Evolutionary conservation across 139 green algal species (phyloP).

Genomic region (Chlorella vulgaris): DNA sequence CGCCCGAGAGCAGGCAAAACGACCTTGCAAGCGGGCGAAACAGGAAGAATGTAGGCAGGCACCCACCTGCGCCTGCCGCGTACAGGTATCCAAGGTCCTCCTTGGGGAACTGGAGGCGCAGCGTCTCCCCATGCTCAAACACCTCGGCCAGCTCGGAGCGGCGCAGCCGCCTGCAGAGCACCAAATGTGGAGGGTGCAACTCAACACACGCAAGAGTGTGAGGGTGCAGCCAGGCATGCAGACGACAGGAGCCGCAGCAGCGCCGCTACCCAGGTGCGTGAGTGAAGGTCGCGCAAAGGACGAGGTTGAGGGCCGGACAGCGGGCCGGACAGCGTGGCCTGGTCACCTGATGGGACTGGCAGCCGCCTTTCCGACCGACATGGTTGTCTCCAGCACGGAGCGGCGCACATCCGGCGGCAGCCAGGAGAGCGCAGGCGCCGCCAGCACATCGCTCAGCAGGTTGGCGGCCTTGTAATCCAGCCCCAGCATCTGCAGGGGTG

Average conservation of each 20-base stretch:
- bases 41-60: neutral
- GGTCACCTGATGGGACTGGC: constrained; percentile 25
- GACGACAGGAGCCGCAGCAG: no score
- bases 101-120: constrained; percentile 90
- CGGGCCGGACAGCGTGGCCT: neutral
- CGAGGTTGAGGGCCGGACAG: neutral
- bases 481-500: constrained; percentile 59
- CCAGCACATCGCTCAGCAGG: constrained; percentile 56
- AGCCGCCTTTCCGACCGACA: constrained; percentile 51
- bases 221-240: no score
- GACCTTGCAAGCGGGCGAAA: no score
- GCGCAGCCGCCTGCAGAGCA: constrained; percentile 18
- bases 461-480: constrained; percentile 76
- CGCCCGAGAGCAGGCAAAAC: no score
- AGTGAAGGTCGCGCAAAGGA: no score
- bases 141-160: constrained; percentile 54
- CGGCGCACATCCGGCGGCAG: constrained; percentile 16
- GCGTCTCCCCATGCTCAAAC: constrained; percentile 67
- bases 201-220: no score
- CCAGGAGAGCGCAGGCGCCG: constrained; percentile 13
- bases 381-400: constrained; percentile 38
- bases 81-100: constrained; percentile 94
- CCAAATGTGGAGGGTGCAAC: no score
- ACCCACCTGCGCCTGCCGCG: constrained; percentile 5
- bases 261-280: no score